A percentile compares a stretch with the other conserved stretches of the same genome.
These are phyloP conservation scores for Barnettozyma wickerhamii DNA, from an alignment of 805 yeast genomes.

Conservation along the genomic window DNA sequence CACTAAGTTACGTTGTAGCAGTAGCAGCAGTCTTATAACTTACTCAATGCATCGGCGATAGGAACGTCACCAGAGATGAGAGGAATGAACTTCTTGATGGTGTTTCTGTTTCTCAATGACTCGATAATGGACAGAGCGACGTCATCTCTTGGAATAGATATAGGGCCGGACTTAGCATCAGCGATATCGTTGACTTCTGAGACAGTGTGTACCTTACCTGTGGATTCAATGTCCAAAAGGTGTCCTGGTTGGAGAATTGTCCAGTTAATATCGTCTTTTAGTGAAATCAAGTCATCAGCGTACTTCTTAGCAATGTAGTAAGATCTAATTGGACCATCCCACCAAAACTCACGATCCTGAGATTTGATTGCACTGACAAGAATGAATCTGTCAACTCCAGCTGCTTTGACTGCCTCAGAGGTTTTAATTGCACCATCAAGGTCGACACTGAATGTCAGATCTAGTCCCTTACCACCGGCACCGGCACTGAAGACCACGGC, in stretches of 20 bases:
- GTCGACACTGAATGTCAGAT: constrained; percentile 47
- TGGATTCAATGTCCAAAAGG: constrained; percentile 35
- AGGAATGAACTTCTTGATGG: constrained; percentile 40
- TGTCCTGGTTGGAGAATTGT: constrained; percentile 55
- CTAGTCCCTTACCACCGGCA: constrained; percentile 51
- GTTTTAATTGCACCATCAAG: constrained; percentile 57
- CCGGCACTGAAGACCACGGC: constrained; percentile 62
- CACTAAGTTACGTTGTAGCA: not conserved
- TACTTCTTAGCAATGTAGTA: constrained; percentile 60
- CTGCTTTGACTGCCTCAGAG: constrained; percentile 47
- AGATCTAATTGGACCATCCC: constrained; percentile 34
- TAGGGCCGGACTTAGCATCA: not conserved
- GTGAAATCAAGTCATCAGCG: constrained; percentile 46
- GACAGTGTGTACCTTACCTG: constrained; percentile 41
- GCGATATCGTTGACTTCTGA: constrained; percentile 13
- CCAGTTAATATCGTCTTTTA: constrained; percentile 38
- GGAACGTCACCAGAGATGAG: constrained; percentile 38
- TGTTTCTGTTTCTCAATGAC: constrained; percentile 31
- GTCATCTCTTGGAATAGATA: constrained; percentile 40
- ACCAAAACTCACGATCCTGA: constrained; percentile 44
- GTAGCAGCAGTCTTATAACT: not conserved
- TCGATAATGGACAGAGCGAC: constrained; percentile 46
- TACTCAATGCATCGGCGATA: constrained; percentile 16
- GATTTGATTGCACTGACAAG: constrained; percentile 55
- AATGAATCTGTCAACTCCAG: constrained; percentile 41